Conservation (phyloP, 2,329 filamentous ascomycete species). For the Monilinia laxa region DNA sequence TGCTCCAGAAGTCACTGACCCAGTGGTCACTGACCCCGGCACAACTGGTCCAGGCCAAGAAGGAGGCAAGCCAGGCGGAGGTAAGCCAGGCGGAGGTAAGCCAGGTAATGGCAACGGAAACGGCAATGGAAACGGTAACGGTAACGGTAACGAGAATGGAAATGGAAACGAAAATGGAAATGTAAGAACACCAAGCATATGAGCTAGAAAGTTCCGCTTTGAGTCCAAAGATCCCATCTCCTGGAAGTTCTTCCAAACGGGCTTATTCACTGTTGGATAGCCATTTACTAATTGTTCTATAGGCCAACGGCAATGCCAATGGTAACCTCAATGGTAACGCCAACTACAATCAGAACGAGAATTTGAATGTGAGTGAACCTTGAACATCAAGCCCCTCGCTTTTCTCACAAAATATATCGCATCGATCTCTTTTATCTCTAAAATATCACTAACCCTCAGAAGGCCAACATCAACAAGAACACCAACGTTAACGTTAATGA, state of each 20-base stretch:
- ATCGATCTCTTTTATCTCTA: neutral
- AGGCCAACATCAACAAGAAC: conserved; percentile 16
- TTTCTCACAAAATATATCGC: too few relatives aligned
- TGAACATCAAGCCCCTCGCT: neutral
- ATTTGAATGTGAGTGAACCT: neutral
- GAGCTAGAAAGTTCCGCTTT: too few relatives aligned
- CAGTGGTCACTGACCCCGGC: too few relatives aligned
- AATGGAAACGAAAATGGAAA: conserved; percentile 1
- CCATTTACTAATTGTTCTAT: neutral
- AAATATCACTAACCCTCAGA: neutral
- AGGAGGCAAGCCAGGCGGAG: neutral
- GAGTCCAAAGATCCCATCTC: neutral
- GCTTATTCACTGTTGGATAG: neutral
- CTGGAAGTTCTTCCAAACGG: too few relatives aligned
- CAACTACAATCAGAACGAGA: neutral
- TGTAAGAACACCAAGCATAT: neutral
- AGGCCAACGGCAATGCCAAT: conserved; percentile 6
- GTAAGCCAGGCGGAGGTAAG: neutral
- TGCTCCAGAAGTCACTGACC: neutral
- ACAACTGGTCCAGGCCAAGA: neutral
- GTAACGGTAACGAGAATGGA: neutral
- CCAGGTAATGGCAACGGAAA: neutral
- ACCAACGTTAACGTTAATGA: conserved; percentile 2
- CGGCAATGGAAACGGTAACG: neutral
- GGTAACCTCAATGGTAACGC: neutral